phyloP scores from a whole-genome alignment of 345 rosid species.

The Linum tenue region DNA sequence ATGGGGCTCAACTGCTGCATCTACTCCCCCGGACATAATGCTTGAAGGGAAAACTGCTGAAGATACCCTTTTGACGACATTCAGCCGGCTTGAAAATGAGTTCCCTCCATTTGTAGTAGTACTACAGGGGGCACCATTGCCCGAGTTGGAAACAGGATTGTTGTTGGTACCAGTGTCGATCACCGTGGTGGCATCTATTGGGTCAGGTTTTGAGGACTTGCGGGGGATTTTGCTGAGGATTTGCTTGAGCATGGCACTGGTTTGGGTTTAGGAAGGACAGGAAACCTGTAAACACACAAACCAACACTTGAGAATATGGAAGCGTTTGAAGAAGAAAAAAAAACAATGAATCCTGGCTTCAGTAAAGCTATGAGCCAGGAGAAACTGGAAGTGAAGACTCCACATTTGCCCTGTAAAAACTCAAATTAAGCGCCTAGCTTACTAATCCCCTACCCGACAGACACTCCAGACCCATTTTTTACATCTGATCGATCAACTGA shows the following conservation, averaged over 20 bases:
- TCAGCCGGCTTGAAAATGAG: constrained; percentile 50
- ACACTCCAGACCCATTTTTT: not conserved
- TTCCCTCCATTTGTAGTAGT: constrained; percentile 36
- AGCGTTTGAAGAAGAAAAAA: no score
- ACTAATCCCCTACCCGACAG: not conserved
- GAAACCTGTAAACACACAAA: constrained; percentile 16
- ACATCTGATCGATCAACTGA: no score
- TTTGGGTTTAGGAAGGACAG: constrained; percentile 1
- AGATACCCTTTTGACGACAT: constrained; percentile 71
- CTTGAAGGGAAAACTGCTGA: constrained; percentile 76
- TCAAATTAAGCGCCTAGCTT: not conserved
- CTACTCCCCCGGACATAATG: constrained; percentile 42
- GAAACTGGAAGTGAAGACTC: not conserved
- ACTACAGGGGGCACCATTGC: constrained; percentile 36
- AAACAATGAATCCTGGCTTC: no score
- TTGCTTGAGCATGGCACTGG: constrained; percentile 56
- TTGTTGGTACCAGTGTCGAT: constrained; percentile 25
- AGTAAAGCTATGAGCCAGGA: not conserved
- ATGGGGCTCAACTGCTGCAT: constrained; percentile 66
- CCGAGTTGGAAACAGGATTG: constrained; percentile 22
- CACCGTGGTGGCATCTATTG: constrained; percentile 31
- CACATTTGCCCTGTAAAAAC: not conserved
- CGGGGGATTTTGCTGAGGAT: constrained; percentile 68
- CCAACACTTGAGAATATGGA: no score
- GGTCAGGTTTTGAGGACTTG: constrained; percentile 42